These are phyloP conservation scores for Erysimum cheiri DNA, from an alignment of 441 rosid genomes.

Conservation along the genomic window DNA sequence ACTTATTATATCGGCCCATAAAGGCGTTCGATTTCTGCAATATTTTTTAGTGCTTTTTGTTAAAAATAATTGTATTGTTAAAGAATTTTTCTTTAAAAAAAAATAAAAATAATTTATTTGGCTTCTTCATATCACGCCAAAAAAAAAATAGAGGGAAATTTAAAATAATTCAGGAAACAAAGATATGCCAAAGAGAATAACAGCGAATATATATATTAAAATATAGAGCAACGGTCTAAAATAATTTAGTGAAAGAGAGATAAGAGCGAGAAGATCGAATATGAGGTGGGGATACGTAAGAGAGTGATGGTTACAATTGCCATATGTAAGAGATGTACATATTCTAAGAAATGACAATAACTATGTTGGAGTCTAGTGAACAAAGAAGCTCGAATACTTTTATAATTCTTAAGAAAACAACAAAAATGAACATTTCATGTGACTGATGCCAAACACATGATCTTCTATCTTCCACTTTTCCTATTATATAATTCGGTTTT, in stretches of 20 bases:
- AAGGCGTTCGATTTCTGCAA: background rate
- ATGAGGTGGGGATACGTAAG: constrained; percentile 40
- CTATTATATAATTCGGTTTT: constrained; percentile 13
- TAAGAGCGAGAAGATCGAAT: constrained; percentile 25
- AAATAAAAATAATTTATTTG: too few species aligned
- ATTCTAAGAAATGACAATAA: constrained; percentile 32
- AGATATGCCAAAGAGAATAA: constrained; percentile 21
- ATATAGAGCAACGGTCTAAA: background rate
- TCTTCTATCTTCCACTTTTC: constrained; percentile 30
- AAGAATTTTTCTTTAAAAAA: background rate
- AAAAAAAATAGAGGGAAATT: background rate
- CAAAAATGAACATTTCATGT: constrained; percentile 46
- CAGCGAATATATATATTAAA: constrained; percentile 15
- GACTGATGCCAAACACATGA: constrained; percentile 44
- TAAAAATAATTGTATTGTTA: background rate
- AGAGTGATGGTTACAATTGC: constrained; percentile 41
- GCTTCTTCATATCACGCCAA: background rate
- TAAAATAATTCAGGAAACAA: constrained; percentile 18
- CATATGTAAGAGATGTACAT: constrained; percentile 39
- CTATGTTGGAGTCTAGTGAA: constrained; percentile 40
- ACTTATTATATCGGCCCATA: constrained; percentile 10
- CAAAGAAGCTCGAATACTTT: constrained; percentile 33
- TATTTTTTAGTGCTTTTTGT: too few species aligned
- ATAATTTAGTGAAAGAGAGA: constrained; percentile 14
- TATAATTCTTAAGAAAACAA: too few species aligned